phyloP scores from a whole-genome alignment of 2,329 filamentous ascomycete genomes.

The Curvularia lunata region DNA sequence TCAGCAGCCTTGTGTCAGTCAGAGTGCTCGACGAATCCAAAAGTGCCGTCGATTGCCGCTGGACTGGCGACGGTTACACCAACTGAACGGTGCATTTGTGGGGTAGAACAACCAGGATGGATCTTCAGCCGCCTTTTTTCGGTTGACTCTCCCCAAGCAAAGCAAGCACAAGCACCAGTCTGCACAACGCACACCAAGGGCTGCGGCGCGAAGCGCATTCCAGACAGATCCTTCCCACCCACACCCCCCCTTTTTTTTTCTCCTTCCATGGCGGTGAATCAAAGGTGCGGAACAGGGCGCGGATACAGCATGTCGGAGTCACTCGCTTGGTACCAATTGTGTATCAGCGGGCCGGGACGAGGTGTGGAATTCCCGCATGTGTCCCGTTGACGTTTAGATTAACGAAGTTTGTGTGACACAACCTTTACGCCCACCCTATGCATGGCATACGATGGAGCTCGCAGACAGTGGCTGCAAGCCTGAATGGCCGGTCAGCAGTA shows the following conservation, averaged over 20 bases:
- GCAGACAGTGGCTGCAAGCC: conserved; percentile 21
- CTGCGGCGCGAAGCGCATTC: conserved; percentile 19
- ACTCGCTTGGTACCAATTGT: conserved; percentile 33
- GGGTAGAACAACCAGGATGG: conserved; percentile 27
- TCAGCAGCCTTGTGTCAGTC: conserved; percentile 24
- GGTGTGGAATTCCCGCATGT: conserved; percentile 34
- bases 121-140: conserved; percentile 26
- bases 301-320: conserved; percentile 22
- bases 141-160: conserved; percentile 22
- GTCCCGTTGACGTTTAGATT: conserved; percentile 39
- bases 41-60: conserved; percentile 25
- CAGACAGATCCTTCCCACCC: conserved; percentile 9
- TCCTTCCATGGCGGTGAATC: conserved; percentile 16
- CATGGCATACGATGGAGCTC: conserved; percentile 27
- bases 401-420: conserved; percentile 41
- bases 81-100: conserved; percentile 34
- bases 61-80: conserved; percentile 24
- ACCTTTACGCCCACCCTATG: conserved; percentile 26
- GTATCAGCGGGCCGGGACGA: conserved; percentile 47
- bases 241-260: too few species aligned
- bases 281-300: conserved; percentile 20
- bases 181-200: conserved; percentile 19
- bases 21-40: conserved; percentile 18
- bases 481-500: conserved; percentile 25
- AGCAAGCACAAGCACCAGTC: conserved; percentile 23